phyloP scores from a whole-genome alignment of 345 rosid genomes.

The Gossypium thurberi region DNA sequence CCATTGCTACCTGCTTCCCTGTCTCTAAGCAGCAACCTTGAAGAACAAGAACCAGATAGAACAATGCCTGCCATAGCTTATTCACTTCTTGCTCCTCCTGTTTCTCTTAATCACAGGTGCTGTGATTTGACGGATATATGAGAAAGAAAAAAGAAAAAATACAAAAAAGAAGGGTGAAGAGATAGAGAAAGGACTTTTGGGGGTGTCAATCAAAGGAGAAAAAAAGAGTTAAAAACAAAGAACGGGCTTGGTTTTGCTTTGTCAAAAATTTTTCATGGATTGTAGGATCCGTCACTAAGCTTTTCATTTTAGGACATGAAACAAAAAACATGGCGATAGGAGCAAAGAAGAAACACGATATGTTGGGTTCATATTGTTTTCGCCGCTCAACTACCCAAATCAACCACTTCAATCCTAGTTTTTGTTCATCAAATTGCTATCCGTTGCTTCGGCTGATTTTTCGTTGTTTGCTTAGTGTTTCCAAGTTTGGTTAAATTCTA shows the following conservation, averaged over 20 bases:
- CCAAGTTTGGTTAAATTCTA: too few species aligned
- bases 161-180: not conserved
- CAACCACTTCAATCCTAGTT: not conserved
- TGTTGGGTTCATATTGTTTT: not conserved
- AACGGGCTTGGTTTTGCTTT: not conserved
- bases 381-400: slow-evolving; percentile 7
- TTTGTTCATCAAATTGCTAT: not conserved
- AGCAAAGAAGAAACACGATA: not conserved
- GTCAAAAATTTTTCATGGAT: not conserved
- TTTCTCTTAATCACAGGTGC: not conserved
- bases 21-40: slow-evolving; percentile 23
- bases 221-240: not conserved
- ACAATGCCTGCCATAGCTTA: slow-evolving; percentile 36
- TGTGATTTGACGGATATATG: slow-evolving; percentile 4
- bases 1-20: slow-evolving; percentile 25
- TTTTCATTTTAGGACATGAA: not conserved
- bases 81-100: slow-evolving; percentile 9
- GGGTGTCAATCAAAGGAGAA: not conserved
- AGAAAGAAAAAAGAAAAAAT: not conserved
- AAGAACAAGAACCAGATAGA: slow-evolving; percentile 22
- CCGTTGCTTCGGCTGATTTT: not conserved
- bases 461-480: not conserved
- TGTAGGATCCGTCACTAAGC: not conserved
- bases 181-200: slow-evolving; percentile 5
- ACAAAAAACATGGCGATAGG: slow-evolving; percentile 3